Percentiles rank a stretch among this genome's conserved stretches.
phyloP scores from a whole-genome alignment of 805 yeast genomes.

The Kodamaea jinghongensis region DNA sequence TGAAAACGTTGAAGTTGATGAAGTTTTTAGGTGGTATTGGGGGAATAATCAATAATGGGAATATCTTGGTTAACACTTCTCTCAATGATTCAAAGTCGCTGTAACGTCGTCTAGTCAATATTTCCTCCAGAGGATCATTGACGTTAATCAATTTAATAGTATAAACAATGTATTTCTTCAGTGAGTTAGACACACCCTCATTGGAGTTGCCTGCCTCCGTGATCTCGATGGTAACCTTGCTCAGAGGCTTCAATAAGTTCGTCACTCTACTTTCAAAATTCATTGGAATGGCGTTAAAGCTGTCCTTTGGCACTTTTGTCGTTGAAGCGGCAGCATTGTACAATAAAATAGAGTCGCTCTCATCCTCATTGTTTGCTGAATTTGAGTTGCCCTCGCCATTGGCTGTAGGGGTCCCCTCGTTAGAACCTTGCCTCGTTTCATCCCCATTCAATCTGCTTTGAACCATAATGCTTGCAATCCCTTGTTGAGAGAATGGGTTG shows the following conservation, averaged over 20 bases:
- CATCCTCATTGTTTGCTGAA: slow-evolving; percentile 8
- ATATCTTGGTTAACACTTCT: slow-evolving; percentile 62
- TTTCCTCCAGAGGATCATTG: slow-evolving; percentile 31
- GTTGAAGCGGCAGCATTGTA: slow-evolving; percentile 19
- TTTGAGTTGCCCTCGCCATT: slow-evolving; percentile 2
- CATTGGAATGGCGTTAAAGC: slow-evolving; percentile 26
- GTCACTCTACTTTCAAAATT: slow-evolving; percentile 37
- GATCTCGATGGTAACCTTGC: slow-evolving; percentile 42
- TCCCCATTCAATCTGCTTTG: slow-evolving; percentile 4
- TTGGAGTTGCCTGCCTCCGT: slow-evolving; percentile 82
- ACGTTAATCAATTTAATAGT: slow-evolving; percentile 62
- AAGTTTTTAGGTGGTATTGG: slow-evolving; percentile 74
- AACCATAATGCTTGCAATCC: slow-evolving; percentile 24
- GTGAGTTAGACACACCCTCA: slow-evolving; percentile 68
- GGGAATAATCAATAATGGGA: slow-evolving; percentile 83
- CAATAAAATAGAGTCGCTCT: slow-evolving; percentile 30
- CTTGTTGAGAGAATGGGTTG: slow-evolving; percentile 35
- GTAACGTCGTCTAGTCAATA: slow-evolving; percentile 70
- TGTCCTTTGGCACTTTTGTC: slow-evolving; percentile 8
- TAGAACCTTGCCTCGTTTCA: background rate
- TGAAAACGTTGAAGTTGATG: slow-evolving; percentile 31
- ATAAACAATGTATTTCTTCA: slow-evolving; percentile 68
- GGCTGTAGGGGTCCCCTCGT: slow-evolving; percentile 4
- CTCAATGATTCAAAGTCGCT: slow-evolving; percentile 89
- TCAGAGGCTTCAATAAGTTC: slow-evolving; percentile 29